These are phyloP conservation scores for Extremus antarcticus DNA, from an alignment of 495 filamentous ascomycete species.

Conservation along the genomic window DNA sequence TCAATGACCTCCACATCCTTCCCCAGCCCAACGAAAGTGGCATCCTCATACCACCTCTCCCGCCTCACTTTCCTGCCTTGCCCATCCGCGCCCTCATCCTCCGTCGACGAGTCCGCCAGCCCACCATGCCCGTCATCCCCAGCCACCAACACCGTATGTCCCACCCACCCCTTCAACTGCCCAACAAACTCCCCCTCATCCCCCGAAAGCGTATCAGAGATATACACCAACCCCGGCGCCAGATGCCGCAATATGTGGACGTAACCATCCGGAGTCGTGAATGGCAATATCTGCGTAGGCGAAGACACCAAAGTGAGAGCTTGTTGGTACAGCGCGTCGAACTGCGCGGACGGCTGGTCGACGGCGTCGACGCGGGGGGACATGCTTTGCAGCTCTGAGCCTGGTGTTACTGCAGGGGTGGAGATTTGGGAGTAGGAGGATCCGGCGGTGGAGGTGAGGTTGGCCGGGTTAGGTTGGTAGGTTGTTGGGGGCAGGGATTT, in stretches of 20 bases:
- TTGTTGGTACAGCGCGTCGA: slow-evolving; percentile 65
- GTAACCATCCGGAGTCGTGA: slow-evolving; percentile 65
- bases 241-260: slow-evolving; percentile 77
- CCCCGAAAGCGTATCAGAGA: slow-evolving; percentile 54
- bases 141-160: slow-evolving; percentile 73
- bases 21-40: slow-evolving; percentile 70
- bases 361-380: slow-evolving; percentile 28
- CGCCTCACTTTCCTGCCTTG: slow-evolving; percentile 21
- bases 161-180: slow-evolving; percentile 54
- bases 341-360: slow-evolving; percentile 35
- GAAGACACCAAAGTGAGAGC: slow-evolving; percentile 68
- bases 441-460: slow-evolving; percentile 47
- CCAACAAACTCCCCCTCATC: slow-evolving; percentile 23
- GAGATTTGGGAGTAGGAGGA: slow-evolving; percentile 55
- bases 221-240: slow-evolving; percentile 69
- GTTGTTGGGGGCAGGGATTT: slow-evolving; percentile 45
- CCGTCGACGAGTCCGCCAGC: slow-evolving; percentile 82
- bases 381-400: slow-evolving; percentile 45
- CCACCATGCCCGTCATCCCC: slow-evolving; percentile 77
- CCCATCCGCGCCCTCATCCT: slow-evolving; percentile 48
- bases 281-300: slow-evolving; percentile 75
- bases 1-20: slow-evolving; percentile 82
- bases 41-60: slow-evolving; percentile 68
- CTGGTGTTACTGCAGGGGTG: slow-evolving; percentile 58
- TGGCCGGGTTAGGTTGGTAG: slow-evolving; percentile 26